A percentile compares a stretch with the other conserved stretches of the same genome.
Evolutionary conservation across 805 yeast genomes (phyloP).

Genomic region (Barnettozyma sucrosica): DNA sequence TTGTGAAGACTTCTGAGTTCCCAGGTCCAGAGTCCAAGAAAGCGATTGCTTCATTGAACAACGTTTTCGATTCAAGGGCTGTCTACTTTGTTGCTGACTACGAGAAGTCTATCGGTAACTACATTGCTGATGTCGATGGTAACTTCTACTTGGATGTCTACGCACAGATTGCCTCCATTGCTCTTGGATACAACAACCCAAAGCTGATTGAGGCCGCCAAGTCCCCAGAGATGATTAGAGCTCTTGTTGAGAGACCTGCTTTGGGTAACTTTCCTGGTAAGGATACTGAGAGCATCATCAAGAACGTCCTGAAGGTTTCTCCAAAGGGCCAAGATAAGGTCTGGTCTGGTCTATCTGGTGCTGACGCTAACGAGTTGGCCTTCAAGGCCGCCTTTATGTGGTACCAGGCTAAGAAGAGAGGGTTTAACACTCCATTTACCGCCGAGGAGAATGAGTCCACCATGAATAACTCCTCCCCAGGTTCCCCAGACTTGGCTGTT

Average conservation of each 20-base stretch:
- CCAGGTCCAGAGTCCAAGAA: constrained; percentile 73
- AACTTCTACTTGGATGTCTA: constrained; percentile 68
- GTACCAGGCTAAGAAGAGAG: constrained; percentile 66
- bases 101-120: constrained; percentile 70
- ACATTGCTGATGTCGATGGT: constrained; percentile 76
- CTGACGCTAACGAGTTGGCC: constrained; percentile 86
- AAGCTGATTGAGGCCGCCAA: constrained; percentile 61
- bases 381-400: constrained; percentile 85
- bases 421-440: constrained; percentile 53
- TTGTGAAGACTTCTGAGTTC: constrained; percentile 46
- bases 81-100: constrained; percentile 75
- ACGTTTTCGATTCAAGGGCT: constrained; percentile 66
- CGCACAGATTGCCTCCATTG: constrained; percentile 81
- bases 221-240: constrained; percentile 64
- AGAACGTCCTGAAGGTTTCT: constrained; percentile 50
- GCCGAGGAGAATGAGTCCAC: constrained; percentile 63
- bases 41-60: constrained; percentile 46
- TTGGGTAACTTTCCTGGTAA: constrained; percentile 73
- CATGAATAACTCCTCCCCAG: constrained; percentile 83
- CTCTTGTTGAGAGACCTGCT: constrained; percentile 80
- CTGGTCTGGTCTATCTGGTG: constrained; percentile 80
- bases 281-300: constrained; percentile 53
- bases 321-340: constrained; percentile 71
- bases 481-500: constrained; percentile 81
- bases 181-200: constrained; percentile 84